A percentile compares a stretch with the other conserved stretches of the same genome.
phyloP scores from a whole-genome alignment of 768 basidiomycete genomes.

The Mrakia hoshinonis region DNA sequence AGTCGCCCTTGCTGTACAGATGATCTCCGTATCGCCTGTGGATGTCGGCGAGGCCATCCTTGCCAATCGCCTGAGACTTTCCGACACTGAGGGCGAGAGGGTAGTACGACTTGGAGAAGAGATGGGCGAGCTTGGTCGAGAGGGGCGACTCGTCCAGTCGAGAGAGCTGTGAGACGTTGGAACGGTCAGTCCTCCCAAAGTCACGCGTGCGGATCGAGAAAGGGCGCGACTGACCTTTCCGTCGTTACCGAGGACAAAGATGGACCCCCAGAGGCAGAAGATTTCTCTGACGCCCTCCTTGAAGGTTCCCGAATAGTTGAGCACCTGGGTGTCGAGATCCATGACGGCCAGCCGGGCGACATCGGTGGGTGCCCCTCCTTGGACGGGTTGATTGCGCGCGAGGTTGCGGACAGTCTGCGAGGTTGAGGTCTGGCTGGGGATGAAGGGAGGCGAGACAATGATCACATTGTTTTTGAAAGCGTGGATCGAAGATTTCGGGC shows the following conservation, averaged over 20 bases:
- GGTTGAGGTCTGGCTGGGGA: conserved; percentile 55
- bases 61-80: conserved; percentile 64
- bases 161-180: conserved; percentile 46
- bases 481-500: conserved; percentile 67
- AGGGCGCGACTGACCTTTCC: conserved; percentile 7
- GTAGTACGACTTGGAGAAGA: conserved; percentile 44
- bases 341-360: conserved; percentile 42
- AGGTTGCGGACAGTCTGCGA: conserved; percentile 70
- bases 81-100: conserved; percentile 74
- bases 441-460: conserved; percentile 77
- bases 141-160: conserved; percentile 71
- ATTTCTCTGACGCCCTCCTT: conserved; percentile 74
- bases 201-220: neutral
- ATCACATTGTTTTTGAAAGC: conserved; percentile 75
- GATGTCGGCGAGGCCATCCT: conserved; percentile 71
- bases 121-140: conserved; percentile 57
- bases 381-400: conserved; percentile 45
- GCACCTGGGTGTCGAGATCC: conserved; percentile 83
- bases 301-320: conserved; percentile 74
- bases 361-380: neutral
- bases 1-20: conserved; percentile 80
- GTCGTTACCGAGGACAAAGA: conserved; percentile 57
- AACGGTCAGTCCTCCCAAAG: neutral
- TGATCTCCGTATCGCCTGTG: conserved; percentile 84
- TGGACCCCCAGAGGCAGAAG: conserved; percentile 68